Percentiles rank a stretch among this genome's conserved stretches.
phyloP scores from a whole-genome alignment of 2,329 filamentous ascomycete genomes.

The Xenoacremonium recifei region DNA sequence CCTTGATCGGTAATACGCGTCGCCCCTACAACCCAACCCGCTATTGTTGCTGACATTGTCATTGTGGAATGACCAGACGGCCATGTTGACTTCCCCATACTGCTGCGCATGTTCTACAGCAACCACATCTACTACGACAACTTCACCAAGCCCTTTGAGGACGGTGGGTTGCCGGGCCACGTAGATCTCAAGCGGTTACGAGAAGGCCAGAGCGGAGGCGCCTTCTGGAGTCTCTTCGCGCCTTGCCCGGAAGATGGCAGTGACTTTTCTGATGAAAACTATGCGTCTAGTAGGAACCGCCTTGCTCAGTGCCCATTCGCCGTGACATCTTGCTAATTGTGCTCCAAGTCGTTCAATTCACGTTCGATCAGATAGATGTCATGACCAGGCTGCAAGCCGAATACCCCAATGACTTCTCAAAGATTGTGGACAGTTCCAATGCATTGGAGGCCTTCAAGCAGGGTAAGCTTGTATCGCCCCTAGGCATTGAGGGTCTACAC shows the following conservation, averaged over 20 bases:
- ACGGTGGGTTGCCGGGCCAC: slow-evolving; percentile 66
- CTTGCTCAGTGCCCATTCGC: not conserved
- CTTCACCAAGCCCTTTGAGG: slow-evolving; percentile 73
- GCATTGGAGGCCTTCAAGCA: slow-evolving; percentile 61
- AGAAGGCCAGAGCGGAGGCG: slow-evolving; percentile 71
- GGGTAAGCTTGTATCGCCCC: slow-evolving; percentile 70
- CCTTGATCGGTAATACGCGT: slow-evolving; percentile 45
- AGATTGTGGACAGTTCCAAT: slow-evolving; percentile 55
- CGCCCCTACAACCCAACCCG: not conserved
- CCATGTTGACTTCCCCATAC: slow-evolving; percentile 82
- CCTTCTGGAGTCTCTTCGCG: slow-evolving; percentile 91
- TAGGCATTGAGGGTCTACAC: slow-evolving; percentile 85
- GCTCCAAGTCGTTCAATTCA: slow-evolving; percentile 59
- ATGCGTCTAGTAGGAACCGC: slow-evolving; percentile 57
- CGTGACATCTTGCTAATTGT: not conserved
- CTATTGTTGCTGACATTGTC: not conserved
- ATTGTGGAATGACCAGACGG: slow-evolving; percentile 74
- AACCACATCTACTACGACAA: slow-evolving; percentile 76
- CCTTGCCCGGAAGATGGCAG: slow-evolving; percentile 70
- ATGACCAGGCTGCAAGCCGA: slow-evolving; percentile 60
- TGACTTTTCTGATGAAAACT: slow-evolving; percentile 73
- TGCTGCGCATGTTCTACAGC: slow-evolving; percentile 63
- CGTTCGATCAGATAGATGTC: slow-evolving; percentile 74
- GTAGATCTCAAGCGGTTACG: slow-evolving; percentile 77
- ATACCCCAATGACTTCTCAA: slow-evolving; percentile 71